These are phyloP conservation scores for Monosporozyma aquatica DNA, from an alignment of 805 yeast genomes.

Conservation along the genomic window DNA sequence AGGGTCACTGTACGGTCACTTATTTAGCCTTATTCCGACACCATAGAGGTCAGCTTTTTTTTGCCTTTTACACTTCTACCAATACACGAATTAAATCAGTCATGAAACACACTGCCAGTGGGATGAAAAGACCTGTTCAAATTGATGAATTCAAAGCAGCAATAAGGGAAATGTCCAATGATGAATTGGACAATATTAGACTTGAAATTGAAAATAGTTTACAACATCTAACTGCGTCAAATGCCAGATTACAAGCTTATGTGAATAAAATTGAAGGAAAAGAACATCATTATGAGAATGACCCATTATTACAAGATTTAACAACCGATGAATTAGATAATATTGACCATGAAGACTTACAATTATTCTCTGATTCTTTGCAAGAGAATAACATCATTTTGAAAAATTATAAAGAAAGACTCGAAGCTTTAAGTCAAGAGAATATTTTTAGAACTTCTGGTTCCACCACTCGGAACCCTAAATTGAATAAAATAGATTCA, in stretches of 20 bases:
- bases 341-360: slow-evolving; percentile 37
- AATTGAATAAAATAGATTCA: background rate
- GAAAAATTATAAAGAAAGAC: slow-evolving; percentile 39
- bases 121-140: slow-evolving; percentile 32
- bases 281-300: slow-evolving; percentile 12
- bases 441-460: slow-evolving; percentile 31
- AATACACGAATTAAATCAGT: background rate
- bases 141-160: slow-evolving; percentile 43
- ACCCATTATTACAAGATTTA: slow-evolving; percentile 27
- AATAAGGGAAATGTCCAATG: slow-evolving; percentile 44
- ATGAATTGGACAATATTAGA: slow-evolving; percentile 31
- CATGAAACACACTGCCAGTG: slow-evolving; percentile 23
- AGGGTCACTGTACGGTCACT: no score
- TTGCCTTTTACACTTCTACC: no score
- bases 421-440: slow-evolving; percentile 40
- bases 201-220: slow-evolving; percentile 35
- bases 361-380: slow-evolving; percentile 45
- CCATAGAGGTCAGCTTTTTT: no score
- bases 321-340: slow-evolving; percentile 22
- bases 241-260: slow-evolving; percentile 38
- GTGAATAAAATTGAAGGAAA: slow-evolving; percentile 28
- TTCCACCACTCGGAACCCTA: background rate
- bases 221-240: slow-evolving; percentile 42
- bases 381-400: slow-evolving; percentile 50
- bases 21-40: no score